Base-by-base conservation (phyloP, 306 rosid species). In the Potentilla sterilis region DNA sequence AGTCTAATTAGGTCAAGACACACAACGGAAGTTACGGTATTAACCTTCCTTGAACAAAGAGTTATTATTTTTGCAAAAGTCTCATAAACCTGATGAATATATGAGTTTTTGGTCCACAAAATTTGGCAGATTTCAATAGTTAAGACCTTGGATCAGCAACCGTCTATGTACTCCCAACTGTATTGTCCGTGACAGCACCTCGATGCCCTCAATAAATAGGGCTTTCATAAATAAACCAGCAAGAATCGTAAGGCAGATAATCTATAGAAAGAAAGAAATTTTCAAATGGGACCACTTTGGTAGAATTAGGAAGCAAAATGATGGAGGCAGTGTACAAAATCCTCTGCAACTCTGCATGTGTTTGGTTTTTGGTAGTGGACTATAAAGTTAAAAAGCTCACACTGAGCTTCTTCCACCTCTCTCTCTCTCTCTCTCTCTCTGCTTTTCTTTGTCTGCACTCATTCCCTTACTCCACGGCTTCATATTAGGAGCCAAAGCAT, bases 371-470 rank as follows among this genome's bases (percentile, higher is more conserved):
- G 3, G 28, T 73, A 18, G 69, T 24, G 59, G 54, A 34, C 70
- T 67, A 14, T 43, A 51, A 75, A 73, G 71, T 75, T 68, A 80
- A 75, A 75, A 75, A 72, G 59, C 28, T 52, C 16, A 19, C 47
- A 73, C 58, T 58, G 41, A 67, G 75, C 75, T 72, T 69, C 68
- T 35, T 69, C 55, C 62, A 59, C 15, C 22, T 4, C 9, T 15
- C 75, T 55, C 21, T 61, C 44, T 28, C 28, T 28, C 28, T 28
- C 28, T 63, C 79, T 74, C 73, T 69, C 82, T 61, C 28, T 77
- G 59, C 83, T 83, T 89, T 85, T 79, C 92, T 85, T 89, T 58
- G 66, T 69, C 55, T 74, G 52, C 67, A 83, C 91, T 89, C 93
- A 83, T 87, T 83, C 57, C 91, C 82, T 9, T 22, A 78, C 82